Percentiles rank a stretch among this genome's conserved stretches.
Conservation (phyloP, 176 grass and related monocot species). For the Phoenix roebelenii region DNA sequence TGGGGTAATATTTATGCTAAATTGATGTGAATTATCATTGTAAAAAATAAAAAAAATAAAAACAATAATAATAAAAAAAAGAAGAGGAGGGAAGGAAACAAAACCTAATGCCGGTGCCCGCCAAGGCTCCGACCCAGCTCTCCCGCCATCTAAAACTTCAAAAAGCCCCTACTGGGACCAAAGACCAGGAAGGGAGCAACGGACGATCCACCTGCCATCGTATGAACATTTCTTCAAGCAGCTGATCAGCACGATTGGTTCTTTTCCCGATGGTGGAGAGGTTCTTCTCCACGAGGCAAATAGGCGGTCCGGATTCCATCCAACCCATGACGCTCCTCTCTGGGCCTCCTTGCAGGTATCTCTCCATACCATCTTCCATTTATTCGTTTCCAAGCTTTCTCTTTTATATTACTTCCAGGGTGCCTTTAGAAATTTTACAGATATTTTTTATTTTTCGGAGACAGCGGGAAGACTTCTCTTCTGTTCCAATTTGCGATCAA, state of each 20-base stretch:
- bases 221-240: slow-evolving; percentile 35
- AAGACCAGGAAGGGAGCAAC: no score
- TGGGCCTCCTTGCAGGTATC: slow-evolving; percentile 52
- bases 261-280: slow-evolving; percentile 30
- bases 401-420: not conserved
- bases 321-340: slow-evolving; percentile 47
- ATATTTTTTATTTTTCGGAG: not conserved
- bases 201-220: no score
- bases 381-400: not conserved
- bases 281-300: slow-evolving; percentile 43
- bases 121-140: no score
- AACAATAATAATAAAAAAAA: no score
- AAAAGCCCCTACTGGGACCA: no score
- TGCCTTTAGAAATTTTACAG: not conserved
- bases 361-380: not conserved
- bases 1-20: no score
- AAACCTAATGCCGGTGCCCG: no score
- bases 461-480: slow-evolving; percentile 85
- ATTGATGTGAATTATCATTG: no score
- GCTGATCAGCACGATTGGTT: not conserved
- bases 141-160: no score
- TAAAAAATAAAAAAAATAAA: no score
- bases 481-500: slow-evolving; percentile 88
- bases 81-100: no score
- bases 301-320: not conserved